These are phyloP conservation scores for Fragaria vesca DNA, from an alignment of 306 rosid genomes.

Conservation along the genomic window DNA sequence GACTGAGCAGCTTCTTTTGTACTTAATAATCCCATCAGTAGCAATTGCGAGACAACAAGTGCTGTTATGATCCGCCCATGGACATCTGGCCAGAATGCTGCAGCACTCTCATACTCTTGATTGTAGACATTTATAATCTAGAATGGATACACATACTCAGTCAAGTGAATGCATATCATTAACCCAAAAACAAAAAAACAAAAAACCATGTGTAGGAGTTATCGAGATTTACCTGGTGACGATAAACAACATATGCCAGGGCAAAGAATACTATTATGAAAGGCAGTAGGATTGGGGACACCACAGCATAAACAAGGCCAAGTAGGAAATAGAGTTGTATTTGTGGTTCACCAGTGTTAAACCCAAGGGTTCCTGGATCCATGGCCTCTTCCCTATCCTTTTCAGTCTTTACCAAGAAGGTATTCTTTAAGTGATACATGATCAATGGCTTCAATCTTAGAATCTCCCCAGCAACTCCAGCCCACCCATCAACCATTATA, in stretches of 20 bases:
- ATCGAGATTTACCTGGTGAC: conserved; percentile 76
- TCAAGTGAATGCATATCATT: background rate
- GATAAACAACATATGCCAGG: conserved; percentile 80
- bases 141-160: conserved; percentile 4
- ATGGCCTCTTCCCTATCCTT: conserved; percentile 96
- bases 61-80: conserved; percentile 85
- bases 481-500: conserved; percentile 99
- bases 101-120: conserved; percentile 96
- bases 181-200: background rate
- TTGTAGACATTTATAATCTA: conserved; percentile 96
- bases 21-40: conserved; percentile 82
- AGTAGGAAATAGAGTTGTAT: conserved; percentile 93
- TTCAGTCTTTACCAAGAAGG: conserved; percentile 86
- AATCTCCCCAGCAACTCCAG: conserved; percentile 97
- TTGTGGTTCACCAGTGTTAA: conserved; percentile 94
- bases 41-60: conserved; percentile 76
- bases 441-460: conserved; percentile 85
- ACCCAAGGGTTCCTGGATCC: conserved; percentile 96
- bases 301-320: conserved; percentile 93
- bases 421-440: conserved; percentile 70
- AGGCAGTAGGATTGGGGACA: conserved; percentile 84
- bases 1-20: conserved; percentile 88
- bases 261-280: conserved; percentile 84
- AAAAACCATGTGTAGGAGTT: background rate
- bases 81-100: conserved; percentile 93